A percentile compares a stretch with the other conserved stretches of the same genome.
Conservation (phyloP, 768 basidiomycete species). For the Boletales sp. region DNA sequence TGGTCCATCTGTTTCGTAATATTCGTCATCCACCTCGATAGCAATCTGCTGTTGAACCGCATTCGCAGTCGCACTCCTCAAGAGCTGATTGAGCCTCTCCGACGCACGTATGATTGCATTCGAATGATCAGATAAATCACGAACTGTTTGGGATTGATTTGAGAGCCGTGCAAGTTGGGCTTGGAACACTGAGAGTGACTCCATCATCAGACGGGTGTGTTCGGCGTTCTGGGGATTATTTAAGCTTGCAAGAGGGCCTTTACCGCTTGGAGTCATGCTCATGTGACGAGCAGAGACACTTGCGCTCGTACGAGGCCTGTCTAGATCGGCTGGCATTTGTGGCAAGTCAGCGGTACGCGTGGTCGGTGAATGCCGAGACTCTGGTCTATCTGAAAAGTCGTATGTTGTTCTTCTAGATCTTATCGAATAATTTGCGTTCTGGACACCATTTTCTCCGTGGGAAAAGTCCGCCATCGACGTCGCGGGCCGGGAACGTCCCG, state of each 20-base stretch:
- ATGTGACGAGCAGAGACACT: conserved; percentile 9
- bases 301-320: conserved; percentile 9
- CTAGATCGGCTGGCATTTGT: conserved; percentile 17
- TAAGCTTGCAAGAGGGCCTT: conserved; percentile 8
- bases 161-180: conserved; percentile 57
- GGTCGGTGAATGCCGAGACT: conserved; percentile 14
- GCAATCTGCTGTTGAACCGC: conserved; percentile 75
- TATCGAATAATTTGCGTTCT: conserved; percentile 10
- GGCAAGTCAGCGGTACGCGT: conserved; percentile 8
- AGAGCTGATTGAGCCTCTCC: conserved; percentile 61
- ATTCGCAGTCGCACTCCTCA: conserved; percentile 51
- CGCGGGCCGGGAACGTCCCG: conserved; percentile 37
- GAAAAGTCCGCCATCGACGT: conserved; percentile 57
- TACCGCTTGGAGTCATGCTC: conserved; percentile 16
- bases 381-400: conserved; percentile 23
- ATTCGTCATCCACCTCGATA: conserved; percentile 61
- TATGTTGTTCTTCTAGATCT: conserved; percentile 23
- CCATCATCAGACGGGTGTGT: conserved; percentile 67
- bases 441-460: conserved; percentile 20
- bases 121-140: conserved; percentile 59
- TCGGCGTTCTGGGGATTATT: conserved; percentile 38
- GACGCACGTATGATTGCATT: conserved; percentile 60
- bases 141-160: conserved; percentile 38
- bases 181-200: conserved; percentile 69
- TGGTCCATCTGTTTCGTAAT: conserved; percentile 17